Conservation (phyloP, 1,284 basidiomycete genomes). For the Pyrrhoderma lamaoense region DNA sequence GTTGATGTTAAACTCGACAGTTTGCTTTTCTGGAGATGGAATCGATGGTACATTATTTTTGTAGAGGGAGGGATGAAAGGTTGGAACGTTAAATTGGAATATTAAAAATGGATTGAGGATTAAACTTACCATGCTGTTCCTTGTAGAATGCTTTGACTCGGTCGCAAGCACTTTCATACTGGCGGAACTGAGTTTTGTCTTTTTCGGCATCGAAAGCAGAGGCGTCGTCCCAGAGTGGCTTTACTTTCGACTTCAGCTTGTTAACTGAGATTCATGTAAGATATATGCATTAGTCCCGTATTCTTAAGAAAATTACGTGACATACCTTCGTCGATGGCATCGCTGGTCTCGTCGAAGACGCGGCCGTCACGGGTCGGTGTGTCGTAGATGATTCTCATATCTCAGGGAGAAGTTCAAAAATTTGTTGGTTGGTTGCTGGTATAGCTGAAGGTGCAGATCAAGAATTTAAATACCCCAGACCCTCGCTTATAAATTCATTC, state of each 20-base stretch:
- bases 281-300: background rate
- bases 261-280: background rate
- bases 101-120: too few relatives aligned
- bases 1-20: slow-evolving; percentile 74
- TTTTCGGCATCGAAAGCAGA: slow-evolving; percentile 68
- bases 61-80: too few relatives aligned
- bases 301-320: slow-evolving; percentile 6
- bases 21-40: slow-evolving; percentile 65
- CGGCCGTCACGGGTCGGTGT: slow-evolving; percentile 24
- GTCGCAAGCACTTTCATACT: slow-evolving; percentile 74
- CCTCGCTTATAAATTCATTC: too few relatives aligned
- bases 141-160: slow-evolving; percentile 83
- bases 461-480: too few relatives aligned
- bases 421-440: too few relatives aligned
- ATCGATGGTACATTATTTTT: slow-evolving; percentile 1
- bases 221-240: slow-evolving; percentile 46
- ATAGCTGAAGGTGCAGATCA: too few relatives aligned
- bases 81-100: too few relatives aligned
- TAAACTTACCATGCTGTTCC: slow-evolving; percentile 72
- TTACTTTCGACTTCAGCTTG: slow-evolving; percentile 16
- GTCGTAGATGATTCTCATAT: too few relatives aligned
- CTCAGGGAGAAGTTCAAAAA: too few relatives aligned
- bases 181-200: slow-evolving; percentile 68
- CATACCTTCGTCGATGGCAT: slow-evolving; percentile 66
- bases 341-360: slow-evolving; percentile 57